Conservation (phyloP, 192 early-diverging fungal genomes). For the Bifiguratus adelaidae region DNA sequence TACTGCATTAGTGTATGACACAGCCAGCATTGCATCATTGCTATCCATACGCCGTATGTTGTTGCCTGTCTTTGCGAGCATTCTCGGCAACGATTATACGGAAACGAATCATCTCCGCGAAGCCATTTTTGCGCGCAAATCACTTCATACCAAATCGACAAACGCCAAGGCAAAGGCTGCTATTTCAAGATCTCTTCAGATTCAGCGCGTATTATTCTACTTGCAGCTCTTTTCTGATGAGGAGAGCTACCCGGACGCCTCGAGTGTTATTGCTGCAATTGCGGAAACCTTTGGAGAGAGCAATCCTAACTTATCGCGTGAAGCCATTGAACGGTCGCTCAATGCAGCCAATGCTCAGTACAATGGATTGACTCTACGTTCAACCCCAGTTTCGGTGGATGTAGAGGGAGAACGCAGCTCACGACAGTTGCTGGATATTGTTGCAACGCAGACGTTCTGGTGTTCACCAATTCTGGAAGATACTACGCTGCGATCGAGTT, state of each 20-base stretch:
- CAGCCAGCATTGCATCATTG: conserved; percentile 14
- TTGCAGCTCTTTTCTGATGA: not conserved
- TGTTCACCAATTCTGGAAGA: conserved; percentile 35
- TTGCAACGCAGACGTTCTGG: conserved; percentile 26
- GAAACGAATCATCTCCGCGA: not conserved
- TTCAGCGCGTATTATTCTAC: not conserved
- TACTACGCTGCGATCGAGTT: conserved; percentile 19
- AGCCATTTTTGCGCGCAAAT: not conserved
- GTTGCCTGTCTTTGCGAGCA: conserved; percentile 32
- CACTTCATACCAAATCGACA: not conserved
- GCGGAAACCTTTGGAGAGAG: not conserved
- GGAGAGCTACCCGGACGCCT: not conserved
- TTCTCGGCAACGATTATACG: conserved; percentile 38
- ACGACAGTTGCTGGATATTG: conserved; percentile 30
- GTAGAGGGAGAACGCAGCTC: conserved; percentile 16
- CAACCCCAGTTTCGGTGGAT: too few species aligned
- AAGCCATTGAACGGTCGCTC: too few species aligned
- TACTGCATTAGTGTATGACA: conserved; percentile 25
- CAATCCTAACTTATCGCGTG: not conserved
- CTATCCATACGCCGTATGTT: conserved; percentile 15
- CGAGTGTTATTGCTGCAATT: not conserved
- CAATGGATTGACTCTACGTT: too few species aligned
- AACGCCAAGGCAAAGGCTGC: not conserved
- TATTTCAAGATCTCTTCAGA: not conserved
- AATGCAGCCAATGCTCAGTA: too few species aligned